Percentiles rank a stretch among this genome's conserved stretches.
These are phyloP conservation scores for Ochromonas danica DNA, from an alignment of 108 stramenopile species.

Conservation along the genomic window DNA sequence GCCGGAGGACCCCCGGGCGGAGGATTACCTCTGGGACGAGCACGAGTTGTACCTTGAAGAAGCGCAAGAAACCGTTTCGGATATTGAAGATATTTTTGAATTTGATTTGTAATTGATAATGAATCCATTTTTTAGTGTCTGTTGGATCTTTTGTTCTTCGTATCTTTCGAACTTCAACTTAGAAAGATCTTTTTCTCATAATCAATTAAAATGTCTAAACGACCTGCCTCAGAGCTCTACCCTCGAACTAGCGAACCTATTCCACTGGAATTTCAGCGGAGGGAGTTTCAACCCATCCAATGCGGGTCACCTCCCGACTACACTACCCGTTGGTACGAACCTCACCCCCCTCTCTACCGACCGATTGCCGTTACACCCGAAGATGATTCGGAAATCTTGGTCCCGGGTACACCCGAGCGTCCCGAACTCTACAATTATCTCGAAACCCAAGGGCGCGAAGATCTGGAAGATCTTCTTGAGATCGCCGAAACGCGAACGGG, in stretches of 20 bases:
- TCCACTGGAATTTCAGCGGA: constrained; percentile 14
- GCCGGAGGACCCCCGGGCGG: constrained; percentile 11
- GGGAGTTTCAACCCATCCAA: constrained; percentile 14
- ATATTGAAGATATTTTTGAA: constrained; percentile 18
- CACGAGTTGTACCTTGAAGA: constrained; percentile 15
- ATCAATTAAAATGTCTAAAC: constrained; percentile 17
- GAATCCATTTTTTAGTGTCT: constrained; percentile 17
- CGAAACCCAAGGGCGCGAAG: constrained; percentile 12
- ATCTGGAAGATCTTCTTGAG: constrained; percentile 15
- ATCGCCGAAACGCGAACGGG: constrained; percentile 12
- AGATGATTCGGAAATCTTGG: constrained; percentile 15
- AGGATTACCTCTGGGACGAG: constrained; percentile 13
- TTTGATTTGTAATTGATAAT: constrained; percentile 18
- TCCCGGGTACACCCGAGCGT: constrained; percentile 12
- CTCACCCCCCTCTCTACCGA: constrained; percentile 12
- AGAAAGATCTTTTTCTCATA: constrained; percentile 17
- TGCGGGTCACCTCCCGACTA: constrained; percentile 12
- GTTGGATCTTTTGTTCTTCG: constrained; percentile 15
- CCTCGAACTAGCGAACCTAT: constrained; percentile 14
- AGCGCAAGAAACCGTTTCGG: constrained; percentile 13
- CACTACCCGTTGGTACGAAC: constrained; percentile 13
- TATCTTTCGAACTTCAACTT: constrained; percentile 17
- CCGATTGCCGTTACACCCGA: constrained; percentile 13
- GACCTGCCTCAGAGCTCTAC: constrained; percentile 13
- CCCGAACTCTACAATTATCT: constrained; percentile 15